Evolutionary conservation across 1,284 basidiomycete genomes (phyloP), one percentile per base, ranked within the genome.

Genomic region (Fomitiporia mediterranea): DNA sequence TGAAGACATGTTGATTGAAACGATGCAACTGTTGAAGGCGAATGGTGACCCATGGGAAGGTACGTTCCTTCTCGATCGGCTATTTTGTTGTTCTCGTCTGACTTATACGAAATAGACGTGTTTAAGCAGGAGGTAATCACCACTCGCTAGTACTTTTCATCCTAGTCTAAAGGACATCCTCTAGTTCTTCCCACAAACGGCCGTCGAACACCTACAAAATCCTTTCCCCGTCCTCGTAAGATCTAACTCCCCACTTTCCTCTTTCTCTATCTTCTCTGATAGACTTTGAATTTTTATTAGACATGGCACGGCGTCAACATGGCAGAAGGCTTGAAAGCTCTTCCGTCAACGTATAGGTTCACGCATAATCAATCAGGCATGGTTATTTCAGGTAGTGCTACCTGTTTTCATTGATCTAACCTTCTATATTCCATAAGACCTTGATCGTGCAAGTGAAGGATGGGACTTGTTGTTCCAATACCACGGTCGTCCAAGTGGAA

Each of bases 381-480:
- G 62, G 56, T 4, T 15, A 8, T n/a, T 52, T 3, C 8, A 48
- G 34, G 0, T 19, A 25, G 15, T 39, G 27, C n/a, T 43, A 44
- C 38, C n/a, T n/a, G n/a, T n/a, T n/a, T 39, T 8, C 47, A 34
- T 23, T 13, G 42, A 28, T 40, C 37, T 30, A 23, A 27, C 48
- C 39, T 23, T 11, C 21, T 54, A 4, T n/a, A 6, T 13, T 40
- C 2, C 28, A 8, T 49, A 8, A 80, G 80, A 81, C 61, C 69
- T 81, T n/a, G 74, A 78, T 54, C 68, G 69, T 11, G 77, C 77
- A 17, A 81, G 79, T 64, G 64, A 69, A 34, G 79, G 78, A 1
- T 82, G 80, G 79, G 80, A 83, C 61, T 61, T 81, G 53, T 64
- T 82, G 15, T 83, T 81, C 72, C 64, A 81, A 63, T 84, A 82